Evolutionary conservation across 1,284 basidiomycete species (phyloP).

Genomic region (Hypsizygus ulmarius): DNA sequence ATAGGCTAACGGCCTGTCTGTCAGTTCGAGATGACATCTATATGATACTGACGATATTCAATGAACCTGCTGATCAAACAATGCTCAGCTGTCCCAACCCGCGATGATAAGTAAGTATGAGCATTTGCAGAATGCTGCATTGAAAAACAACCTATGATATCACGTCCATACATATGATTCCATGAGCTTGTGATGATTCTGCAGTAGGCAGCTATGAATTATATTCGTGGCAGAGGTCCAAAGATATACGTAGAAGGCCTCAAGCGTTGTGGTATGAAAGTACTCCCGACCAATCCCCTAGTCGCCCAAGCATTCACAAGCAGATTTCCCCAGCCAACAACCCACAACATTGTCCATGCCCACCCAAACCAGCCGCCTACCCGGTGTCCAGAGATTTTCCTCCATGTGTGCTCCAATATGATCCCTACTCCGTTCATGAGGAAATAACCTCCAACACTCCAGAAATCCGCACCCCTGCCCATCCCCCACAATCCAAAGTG

Average conservation of each 20-base stretch:
- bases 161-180: too few relatives aligned
- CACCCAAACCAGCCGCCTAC: constrained; percentile 47
- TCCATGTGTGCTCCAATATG: constrained; percentile 47
- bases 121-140: too few relatives aligned
- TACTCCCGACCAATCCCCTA: constrained; percentile 42
- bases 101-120: too few relatives aligned
- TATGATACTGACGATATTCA: too few relatives aligned
- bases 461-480: constrained; percentile 49
- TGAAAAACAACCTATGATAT: too few relatives aligned
- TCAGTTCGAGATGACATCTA: not conserved
- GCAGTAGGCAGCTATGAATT: not conserved
- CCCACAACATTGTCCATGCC: constrained; percentile 48
- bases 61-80: too few relatives aligned
- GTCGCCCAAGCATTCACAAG: constrained; percentile 52
- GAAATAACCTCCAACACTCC: constrained; percentile 50
- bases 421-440: constrained; percentile 52
- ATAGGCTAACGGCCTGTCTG: constrained; percentile 18
- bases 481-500: constrained; percentile 56
- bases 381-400: constrained; percentile 35
- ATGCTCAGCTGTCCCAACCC: too few relatives aligned
- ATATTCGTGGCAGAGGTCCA: constrained; percentile 15
- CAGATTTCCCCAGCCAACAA: constrained; percentile 42
- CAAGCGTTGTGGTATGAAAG: constrained; percentile 32
- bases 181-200: too few relatives aligned
- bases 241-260: constrained; percentile 32